Percentiles rank a stretch among this genome's conserved stretches.
These are phyloP conservation scores for Xylariaceae sp. DNA, from an alignment of 2,329 filamentous ascomycete genomes.

Conservation along the genomic window DNA sequence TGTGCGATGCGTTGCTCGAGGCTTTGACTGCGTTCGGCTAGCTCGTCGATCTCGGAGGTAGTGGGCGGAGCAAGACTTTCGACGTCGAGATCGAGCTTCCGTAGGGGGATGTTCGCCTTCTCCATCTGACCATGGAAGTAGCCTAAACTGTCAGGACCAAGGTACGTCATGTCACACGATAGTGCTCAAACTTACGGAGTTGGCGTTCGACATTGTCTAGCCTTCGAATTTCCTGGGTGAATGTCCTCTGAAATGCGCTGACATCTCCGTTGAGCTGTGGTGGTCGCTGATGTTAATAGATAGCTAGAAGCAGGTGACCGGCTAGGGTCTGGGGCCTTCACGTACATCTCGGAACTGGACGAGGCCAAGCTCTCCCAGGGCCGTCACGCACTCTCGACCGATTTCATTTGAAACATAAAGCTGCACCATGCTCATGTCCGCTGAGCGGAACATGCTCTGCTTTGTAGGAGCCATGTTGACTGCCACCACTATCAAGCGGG, in stretches of 20 bases:
- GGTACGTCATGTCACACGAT: slow-evolving; percentile 4
- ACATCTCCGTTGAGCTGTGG: slow-evolving; percentile 82
- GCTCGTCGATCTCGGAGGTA: slow-evolving; percentile 92
- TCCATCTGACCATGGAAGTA: slow-evolving; percentile 97
- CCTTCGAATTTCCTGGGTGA: slow-evolving; percentile 93
- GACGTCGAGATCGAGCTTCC: slow-evolving; percentile 85
- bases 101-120: slow-evolving; percentile 78
- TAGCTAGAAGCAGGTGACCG: slow-evolving; percentile 8
- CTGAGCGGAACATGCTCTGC: slow-evolving; percentile 98
- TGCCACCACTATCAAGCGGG: slow-evolving; percentile 22
- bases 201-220: slow-evolving; percentile 98
- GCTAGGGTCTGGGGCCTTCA: slow-evolving; percentile 19
- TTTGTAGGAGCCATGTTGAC: slow-evolving; percentile 58
- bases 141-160: slow-evolving; percentile 46
- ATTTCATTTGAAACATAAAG: slow-evolving; percentile 99
- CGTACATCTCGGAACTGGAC: slow-evolving; percentile 97
- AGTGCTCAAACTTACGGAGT: slow-evolving; percentile 62
- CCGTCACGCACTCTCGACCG: slow-evolving; percentile 93
- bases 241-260: slow-evolving; percentile 92
- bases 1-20: slow-evolving; percentile 87
- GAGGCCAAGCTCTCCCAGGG: slow-evolving; percentile 88
- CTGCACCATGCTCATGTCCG: slow-evolving; percentile 99
- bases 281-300: slow-evolving; percentile 14
- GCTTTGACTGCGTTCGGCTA: slow-evolving; percentile 85
- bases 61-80: slow-evolving; percentile 82